These are phyloP conservation scores for Cladophialophora yegresii DNA, from an alignment of 2,329 filamentous ascomycete species.

Conservation along the genomic window DNA sequence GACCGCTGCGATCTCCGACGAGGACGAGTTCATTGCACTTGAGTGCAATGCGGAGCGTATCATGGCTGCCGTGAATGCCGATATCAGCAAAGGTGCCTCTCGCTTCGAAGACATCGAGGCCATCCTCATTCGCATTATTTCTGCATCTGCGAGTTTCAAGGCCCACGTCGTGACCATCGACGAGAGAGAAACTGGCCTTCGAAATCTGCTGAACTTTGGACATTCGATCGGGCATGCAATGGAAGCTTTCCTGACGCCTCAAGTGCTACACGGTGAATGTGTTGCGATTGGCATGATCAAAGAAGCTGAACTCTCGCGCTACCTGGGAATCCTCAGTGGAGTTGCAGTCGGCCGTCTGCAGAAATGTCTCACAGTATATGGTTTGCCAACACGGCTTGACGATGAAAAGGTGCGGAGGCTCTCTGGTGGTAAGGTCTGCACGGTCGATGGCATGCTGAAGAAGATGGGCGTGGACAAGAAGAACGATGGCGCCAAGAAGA, in stretches of 20 bases:
- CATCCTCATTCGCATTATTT: constrained; percentile 74
- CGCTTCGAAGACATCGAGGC: constrained; percentile 71
- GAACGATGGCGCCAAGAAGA: constrained; percentile 93
- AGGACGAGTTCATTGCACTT: constrained; percentile 78
- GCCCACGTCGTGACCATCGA: constrained; percentile 92
- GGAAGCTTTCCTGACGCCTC: constrained; percentile 91
- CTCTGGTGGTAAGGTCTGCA: constrained; percentile 83
- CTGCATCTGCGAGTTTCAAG: constrained; percentile 90
- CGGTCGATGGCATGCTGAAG: constrained; percentile 78
- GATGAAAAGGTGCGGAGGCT: constrained; percentile 81
- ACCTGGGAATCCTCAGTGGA: constrained; percentile 80
- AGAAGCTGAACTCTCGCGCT: constrained; percentile 88
- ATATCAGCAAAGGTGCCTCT: constrained; percentile 56
- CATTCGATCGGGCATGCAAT: constrained; percentile 97
- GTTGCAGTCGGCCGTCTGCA: constrained; percentile 84
- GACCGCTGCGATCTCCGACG: constrained; percentile 95
- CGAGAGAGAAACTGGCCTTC: constrained; percentile 88
- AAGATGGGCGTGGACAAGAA: constrained; percentile 99
- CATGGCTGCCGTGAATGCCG: constrained; percentile 68
- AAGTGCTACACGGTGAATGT: constrained; percentile 92
- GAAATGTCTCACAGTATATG: constrained; percentile 94
- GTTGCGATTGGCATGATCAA: constrained; percentile 99
- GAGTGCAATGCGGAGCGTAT: constrained; percentile 80
- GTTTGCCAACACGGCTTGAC: constrained; percentile 78
- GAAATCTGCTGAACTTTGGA: constrained; percentile 95